Conservation (phyloP, 257 asterid genomes). For the Ehretia macrophylla region DNA sequence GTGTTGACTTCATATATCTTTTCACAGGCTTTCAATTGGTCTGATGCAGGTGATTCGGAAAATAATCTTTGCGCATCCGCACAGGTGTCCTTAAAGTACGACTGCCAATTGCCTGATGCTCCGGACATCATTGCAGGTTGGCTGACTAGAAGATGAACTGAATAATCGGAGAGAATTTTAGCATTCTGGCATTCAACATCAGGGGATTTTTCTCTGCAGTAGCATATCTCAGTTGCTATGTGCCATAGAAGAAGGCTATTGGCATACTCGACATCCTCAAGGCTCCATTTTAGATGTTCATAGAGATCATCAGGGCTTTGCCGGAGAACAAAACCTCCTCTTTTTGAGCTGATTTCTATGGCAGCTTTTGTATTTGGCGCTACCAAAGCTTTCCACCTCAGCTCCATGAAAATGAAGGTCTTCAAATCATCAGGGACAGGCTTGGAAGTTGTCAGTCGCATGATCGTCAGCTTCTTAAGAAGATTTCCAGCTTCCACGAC, state of each 20-base stretch:
- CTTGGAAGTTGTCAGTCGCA: not conserved
- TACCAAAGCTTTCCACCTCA: not conserved
- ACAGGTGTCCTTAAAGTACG: conserved; percentile 18
- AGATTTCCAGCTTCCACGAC: not conserved
- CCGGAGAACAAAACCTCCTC: conserved; percentile 5
- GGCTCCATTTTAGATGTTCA: not conserved
- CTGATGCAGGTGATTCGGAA: not conserved
- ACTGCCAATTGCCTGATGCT: conserved; percentile 13
- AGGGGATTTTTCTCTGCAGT: not conserved
- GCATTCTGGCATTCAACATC: not conserved
- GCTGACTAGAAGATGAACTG: conserved; percentile 18
- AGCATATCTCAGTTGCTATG: conserved; percentile 18
- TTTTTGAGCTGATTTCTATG: conserved; percentile 9
- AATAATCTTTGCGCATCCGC: conserved; percentile 11
- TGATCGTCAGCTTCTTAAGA: not conserved
- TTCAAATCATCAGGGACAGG: not conserved
- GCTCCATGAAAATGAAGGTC: conserved; percentile 3
- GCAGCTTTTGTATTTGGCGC: not conserved
- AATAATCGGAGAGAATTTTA: conserved; percentile 18
- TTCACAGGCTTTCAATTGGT: not conserved
- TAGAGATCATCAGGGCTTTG: not conserved
- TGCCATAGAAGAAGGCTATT: conserved; percentile 21
- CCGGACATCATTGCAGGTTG: conserved; percentile 16
- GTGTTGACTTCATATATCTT: conserved; percentile 8
- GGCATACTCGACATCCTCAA: conserved; percentile 4